phyloP scores from a whole-genome alignment of 345 rosid genomes.

The Acer saccharum region DNA sequence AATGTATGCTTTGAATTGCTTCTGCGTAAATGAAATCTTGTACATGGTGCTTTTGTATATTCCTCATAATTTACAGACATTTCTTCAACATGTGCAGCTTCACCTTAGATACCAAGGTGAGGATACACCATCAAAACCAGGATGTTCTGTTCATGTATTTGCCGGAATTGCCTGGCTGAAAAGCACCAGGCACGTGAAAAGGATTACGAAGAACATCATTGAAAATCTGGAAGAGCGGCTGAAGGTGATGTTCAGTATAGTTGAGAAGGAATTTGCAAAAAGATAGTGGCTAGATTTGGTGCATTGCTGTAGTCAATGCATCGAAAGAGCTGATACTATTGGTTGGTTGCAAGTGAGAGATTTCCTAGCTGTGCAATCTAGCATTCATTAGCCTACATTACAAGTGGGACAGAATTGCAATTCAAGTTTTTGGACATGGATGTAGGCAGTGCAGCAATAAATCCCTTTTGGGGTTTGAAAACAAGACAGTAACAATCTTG shows the following conservation, averaged over 20 bases:
- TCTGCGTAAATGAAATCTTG: not conserved
- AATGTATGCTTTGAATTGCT: constrained; percentile 44
- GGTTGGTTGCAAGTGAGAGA: not conserved
- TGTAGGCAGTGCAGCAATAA: not conserved
- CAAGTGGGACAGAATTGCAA: not conserved
- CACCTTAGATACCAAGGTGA: constrained; percentile 84
- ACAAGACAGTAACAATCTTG: not conserved
- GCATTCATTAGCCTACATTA: not conserved
- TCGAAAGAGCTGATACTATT: not conserved
- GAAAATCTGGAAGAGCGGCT: constrained; percentile 67
- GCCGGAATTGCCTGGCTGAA: constrained; percentile 92
- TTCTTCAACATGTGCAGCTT: constrained; percentile 48
- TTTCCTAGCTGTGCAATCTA: not conserved
- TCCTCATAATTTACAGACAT: not conserved
- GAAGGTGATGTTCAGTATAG: constrained; percentile 57
- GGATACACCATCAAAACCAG: constrained; percentile 56
- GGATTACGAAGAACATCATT: constrained; percentile 71
- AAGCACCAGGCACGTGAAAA: constrained; percentile 79
- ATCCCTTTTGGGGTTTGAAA: not conserved
- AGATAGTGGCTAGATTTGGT: constrained; percentile 30
- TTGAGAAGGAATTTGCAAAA: constrained; percentile 71
- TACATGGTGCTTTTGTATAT: not conserved
- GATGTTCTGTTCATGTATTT: constrained; percentile 58
- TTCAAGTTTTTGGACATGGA: not conserved
- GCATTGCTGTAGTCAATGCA: not conserved